A percentile compares a stretch with the other conserved stretches of the same genome.
Conservation (phyloP, 106 monocot genomes). For the Hemerocallis citrina region DNA sequence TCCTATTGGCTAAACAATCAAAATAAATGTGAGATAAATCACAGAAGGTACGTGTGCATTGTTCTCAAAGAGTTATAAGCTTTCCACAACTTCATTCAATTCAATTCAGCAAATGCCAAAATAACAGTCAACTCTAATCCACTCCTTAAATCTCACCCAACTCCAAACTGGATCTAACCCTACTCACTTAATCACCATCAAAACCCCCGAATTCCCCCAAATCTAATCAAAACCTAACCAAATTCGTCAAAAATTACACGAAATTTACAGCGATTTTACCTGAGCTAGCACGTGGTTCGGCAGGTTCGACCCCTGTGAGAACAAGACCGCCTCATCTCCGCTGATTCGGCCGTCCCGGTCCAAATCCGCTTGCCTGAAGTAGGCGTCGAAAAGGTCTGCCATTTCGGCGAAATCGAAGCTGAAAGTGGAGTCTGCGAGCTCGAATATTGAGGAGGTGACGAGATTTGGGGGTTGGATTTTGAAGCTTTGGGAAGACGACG, state of each 20-base stretch:
- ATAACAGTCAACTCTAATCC: neutral
- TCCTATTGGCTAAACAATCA: too few species aligned
- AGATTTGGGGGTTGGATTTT: neutral
- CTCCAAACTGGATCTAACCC: neutral
- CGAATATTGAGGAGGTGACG: neutral
- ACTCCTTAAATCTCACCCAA: neutral
- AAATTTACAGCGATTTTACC: constrained; percentile 17
- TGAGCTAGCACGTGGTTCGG: constrained; percentile 72
- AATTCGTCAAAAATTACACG: neutral
- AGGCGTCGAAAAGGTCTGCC: constrained; percentile 57
- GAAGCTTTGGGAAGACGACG: too few species aligned
- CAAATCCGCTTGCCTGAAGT: constrained; percentile 83
- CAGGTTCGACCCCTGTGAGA: constrained; percentile 80
- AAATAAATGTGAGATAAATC: too few species aligned
- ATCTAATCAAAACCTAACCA: neutral
- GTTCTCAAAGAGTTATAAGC: too few species aligned
- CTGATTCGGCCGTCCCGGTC: constrained; percentile 89
- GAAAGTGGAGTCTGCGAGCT: neutral
- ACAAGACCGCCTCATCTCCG: constrained; percentile 83
- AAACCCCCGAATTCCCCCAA: neutral
- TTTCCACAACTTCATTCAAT: neutral
- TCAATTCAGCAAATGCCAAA: neutral
- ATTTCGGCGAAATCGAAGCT: neutral
- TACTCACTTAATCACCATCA: neutral
- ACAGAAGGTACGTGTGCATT: too few species aligned